Evolutionary conservation across 495 filamentous ascomycete genomes (phyloP).

Genomic region (Aspergillus incahuasiensis): DNA sequence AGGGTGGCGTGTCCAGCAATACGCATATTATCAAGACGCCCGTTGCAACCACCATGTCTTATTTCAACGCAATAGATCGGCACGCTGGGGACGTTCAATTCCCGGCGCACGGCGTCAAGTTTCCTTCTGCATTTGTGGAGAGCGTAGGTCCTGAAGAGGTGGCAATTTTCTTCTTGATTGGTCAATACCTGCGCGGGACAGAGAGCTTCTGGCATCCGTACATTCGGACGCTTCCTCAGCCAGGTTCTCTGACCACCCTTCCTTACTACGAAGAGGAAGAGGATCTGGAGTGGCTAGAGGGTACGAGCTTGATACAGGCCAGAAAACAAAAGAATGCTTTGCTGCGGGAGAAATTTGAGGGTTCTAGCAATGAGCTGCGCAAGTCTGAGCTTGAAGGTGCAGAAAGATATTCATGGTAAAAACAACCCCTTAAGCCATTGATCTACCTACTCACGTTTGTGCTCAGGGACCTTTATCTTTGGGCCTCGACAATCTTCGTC

Average conservation of each 20-base stretch:
- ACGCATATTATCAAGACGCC: slow-evolving; percentile 44
- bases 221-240: slow-evolving; percentile 51
- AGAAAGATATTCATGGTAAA: slow-evolving; percentile 41
- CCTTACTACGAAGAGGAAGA: slow-evolving; percentile 51
- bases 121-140: slow-evolving; percentile 35
- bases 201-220: slow-evolving; percentile 62
- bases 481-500: slow-evolving; percentile 60
- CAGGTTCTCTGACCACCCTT: slow-evolving; percentile 51
- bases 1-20: slow-evolving; percentile 24
- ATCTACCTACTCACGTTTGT: slow-evolving; percentile 7
- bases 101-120: slow-evolving; percentile 29
- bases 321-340: slow-evolving; percentile 34
- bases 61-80: slow-evolving; percentile 46
- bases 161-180: slow-evolving; percentile 51
- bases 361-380: slow-evolving; percentile 32
- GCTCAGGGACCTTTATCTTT: slow-evolving; percentile 58
- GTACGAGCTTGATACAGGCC: slow-evolving; percentile 54
- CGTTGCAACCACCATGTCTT: slow-evolving; percentile 45
- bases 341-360: slow-evolving; percentile 50
- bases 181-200: slow-evolving; percentile 46
- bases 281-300: slow-evolving; percentile 55
- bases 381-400: slow-evolving; percentile 28
- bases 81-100: slow-evolving; percentile 21
- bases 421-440: not conserved
- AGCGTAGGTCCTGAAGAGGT: slow-evolving; percentile 35